phyloP scores from a whole-genome alignment of 208 protist genomes.

The Porcisia deanei region DNA sequence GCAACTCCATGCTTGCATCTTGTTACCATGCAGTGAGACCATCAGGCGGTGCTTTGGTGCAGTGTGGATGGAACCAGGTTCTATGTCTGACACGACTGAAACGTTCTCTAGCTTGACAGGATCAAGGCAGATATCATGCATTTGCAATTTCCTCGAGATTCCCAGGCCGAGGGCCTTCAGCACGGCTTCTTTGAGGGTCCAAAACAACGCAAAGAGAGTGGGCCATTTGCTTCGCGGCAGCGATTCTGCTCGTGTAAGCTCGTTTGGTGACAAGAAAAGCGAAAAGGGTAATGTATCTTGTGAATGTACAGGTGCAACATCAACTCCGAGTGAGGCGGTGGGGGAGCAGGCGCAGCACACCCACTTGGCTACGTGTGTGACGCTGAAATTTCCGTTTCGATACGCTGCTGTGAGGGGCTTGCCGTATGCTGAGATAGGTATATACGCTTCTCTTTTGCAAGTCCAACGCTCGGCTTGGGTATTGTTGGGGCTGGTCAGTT shows the following conservation, averaged over 20 bases:
- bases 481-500: background rate
- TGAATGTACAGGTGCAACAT: conserved; percentile 14
- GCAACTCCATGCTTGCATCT: conserved; percentile 7
- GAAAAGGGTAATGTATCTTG: background rate
- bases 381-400: conserved; percentile 15
- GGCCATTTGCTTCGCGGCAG: background rate
- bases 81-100: background rate
- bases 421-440: conserved; percentile 5
- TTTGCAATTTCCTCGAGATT: conserved; percentile 14
- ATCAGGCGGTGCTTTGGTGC: conserved; percentile 1
- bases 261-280: background rate
- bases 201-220: conserved; percentile 23
- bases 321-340: conserved; percentile 20
- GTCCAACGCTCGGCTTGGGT: background rate
- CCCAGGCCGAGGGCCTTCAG: conserved; percentile 43
- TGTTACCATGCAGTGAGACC: conserved; percentile 16
- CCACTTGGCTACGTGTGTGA: conserved; percentile 32
- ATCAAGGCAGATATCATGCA: conserved; percentile 13
- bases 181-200: conserved; percentile 41
- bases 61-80: background rate
- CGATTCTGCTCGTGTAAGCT: conserved; percentile 3
- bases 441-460: conserved; percentile 4
- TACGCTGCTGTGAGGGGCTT: conserved; percentile 14
- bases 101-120: background rate
- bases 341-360: conserved; percentile 20